Evolutionary conservation across 1,284 basidiomycete genomes (phyloP), one percentile per base, ranked within the genome.

Genomic region (Jaminaea rosea): DNA sequence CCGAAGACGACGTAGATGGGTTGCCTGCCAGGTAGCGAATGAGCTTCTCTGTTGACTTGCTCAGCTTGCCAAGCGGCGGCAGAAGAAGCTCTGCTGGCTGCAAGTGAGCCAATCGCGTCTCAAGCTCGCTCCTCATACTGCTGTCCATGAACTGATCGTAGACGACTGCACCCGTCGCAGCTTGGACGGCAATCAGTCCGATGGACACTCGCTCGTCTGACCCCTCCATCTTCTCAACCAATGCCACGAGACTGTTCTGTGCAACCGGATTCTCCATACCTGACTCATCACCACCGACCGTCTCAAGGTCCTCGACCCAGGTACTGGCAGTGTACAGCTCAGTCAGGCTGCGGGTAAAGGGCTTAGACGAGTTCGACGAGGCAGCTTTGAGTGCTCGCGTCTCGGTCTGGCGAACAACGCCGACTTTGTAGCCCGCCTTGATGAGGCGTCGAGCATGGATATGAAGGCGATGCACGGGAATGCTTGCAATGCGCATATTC

Each of bases 361-460:
- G 84, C 9, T 58, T 61, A 24, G 58, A 56, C 3, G 62, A 60
- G 28, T 67, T 63, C n/a, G 61, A 59, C 17, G 57, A 55, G 2
- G 80, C 83, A 73, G 92, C 94, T 77, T 98, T 97, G 49, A 98
- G 79, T 0, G 93, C 93, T 0, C 93, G 88, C 0, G 93, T 97
- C 76, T 98, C 93, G 2, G 80, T 83, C 46, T 47, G 46, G n/a
- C 84, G 81, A 1, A 94, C 84, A 10, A 98, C 83, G 9, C 93
- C 93, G 46, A 98, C 81, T 82, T 89, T 88, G 58, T 67, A 55
- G 0, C 92, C 92, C 49, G 84, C 81, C 0, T 86, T 84, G 37
- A 97, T 80, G 28, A 97, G 79, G 60, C 88, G 91, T 37, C 63
- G 70, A 45, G 94, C 79, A 73, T 96, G 90, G 5, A 97, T 81